Evolutionary conservation across 139 green algal genomes (phyloP), one percentile per base, ranked within the genome.

Genomic region (Ettlia oleoabundans): DNA sequence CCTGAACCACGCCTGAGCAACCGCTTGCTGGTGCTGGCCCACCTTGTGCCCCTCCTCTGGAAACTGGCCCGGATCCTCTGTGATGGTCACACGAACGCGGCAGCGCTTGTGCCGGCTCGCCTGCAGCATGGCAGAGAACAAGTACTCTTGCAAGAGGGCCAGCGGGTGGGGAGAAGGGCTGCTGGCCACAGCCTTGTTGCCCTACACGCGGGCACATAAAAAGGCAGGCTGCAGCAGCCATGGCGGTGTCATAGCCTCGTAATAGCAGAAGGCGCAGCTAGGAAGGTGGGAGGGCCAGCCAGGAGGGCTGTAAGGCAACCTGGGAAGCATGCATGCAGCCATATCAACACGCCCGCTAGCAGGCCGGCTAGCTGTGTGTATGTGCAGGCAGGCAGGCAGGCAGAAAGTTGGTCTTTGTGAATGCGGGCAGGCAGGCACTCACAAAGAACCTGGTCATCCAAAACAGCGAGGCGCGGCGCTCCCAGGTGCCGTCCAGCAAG

Each of bases 41-140:
- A 75, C 67, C 71, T 78, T 78, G 71, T 78, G 71, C 19, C 71
- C 71, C 18, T 66, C 21, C 19, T 78, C 26, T 2, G 71, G 43
- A 22, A 43, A 51, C 32, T 51, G 8, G 8, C 71, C 71, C 32
- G 71, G 19, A 1, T 64, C 32, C 15, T 64, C 26, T 22, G 8
- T 28, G 35, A 80, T 28, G 19, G 73, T 80, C 35, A 80, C 73
- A 4, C 73, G 35, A 15, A 80, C n/a, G 0, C 58, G 53, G 73
- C 73, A 80, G 21, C 40, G 37, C 2, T 19, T 9, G 37, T 53
- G 22, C 35, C 55, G 53, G 37, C 52, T 55, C 35, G 69, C 73
- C 73, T 80, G 72, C 51, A 30, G 8, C 26, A n/a, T n/a, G n/a
- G n/a, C n/a, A n/a, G n/a, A n/a, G n/a, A n/a, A n/a, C n/a, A n/a